phyloP scores from a whole-genome alignment of 2,329 filamentous ascomycete genomes.

The Nemania sp. region DNA sequence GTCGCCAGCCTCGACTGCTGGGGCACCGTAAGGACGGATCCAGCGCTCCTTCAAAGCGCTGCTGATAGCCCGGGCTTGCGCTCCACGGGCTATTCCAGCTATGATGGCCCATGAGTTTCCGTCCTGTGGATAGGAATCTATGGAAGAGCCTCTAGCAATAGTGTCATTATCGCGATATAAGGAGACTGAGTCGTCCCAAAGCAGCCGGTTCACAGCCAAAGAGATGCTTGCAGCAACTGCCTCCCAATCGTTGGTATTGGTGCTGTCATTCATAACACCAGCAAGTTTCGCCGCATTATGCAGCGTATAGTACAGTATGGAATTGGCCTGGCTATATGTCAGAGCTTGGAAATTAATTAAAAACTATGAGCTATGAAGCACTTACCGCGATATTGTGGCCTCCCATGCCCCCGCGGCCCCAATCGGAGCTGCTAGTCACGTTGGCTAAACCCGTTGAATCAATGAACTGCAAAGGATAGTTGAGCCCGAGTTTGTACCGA shows the following conservation, averaged over 20 bases:
- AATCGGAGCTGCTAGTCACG: too few species aligned
- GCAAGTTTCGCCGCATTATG: slow-evolving; percentile 10
- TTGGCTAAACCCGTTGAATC: too few species aligned
- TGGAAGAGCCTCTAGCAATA: slow-evolving; percentile 2
- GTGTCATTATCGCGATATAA: slow-evolving; percentile 11
- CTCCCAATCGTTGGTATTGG: not conserved
- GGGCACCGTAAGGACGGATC: slow-evolving; percentile 15
- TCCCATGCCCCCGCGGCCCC: too few species aligned
- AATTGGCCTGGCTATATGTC: slow-evolving; percentile 6
- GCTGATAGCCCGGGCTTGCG: not conserved
- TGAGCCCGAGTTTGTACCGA: too few species aligned
- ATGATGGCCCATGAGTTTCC: slow-evolving; percentile 19
- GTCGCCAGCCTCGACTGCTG: slow-evolving; percentile 7
- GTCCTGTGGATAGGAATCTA: slow-evolving; percentile 12
- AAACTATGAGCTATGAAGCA: too few species aligned
- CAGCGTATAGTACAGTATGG: slow-evolving; percentile 4
- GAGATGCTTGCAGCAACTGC: not conserved
- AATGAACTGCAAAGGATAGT: too few species aligned
- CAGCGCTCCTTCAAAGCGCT: slow-evolving; percentile 5
- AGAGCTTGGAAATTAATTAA: not conserved
- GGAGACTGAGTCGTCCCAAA: slow-evolving; percentile 5
- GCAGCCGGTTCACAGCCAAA: too few species aligned
- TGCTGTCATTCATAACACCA: slow-evolving; percentile 9
- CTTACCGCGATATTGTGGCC: too few species aligned
- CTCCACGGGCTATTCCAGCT: slow-evolving; percentile 4